phyloP scores from a whole-genome alignment of 2,329 filamentous ascomycete species.

The Xylariaceae sp. region DNA sequence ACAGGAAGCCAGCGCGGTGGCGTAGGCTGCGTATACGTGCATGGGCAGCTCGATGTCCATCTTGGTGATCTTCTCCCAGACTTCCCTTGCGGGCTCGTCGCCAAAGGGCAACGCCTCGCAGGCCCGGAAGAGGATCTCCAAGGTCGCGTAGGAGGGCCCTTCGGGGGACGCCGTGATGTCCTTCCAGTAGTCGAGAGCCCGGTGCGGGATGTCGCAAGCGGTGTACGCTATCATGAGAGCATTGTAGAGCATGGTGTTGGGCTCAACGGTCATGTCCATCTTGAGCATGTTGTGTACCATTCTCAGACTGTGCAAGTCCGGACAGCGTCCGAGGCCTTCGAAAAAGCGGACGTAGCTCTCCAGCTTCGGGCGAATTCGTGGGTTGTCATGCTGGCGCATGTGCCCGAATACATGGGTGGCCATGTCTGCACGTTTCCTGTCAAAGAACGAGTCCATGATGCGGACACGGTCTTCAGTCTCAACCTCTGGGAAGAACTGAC shows the following conservation, averaged over 20 bases:
- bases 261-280: slow-evolving; percentile 74
- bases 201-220: slow-evolving; percentile 55
- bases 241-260: slow-evolving; percentile 71
- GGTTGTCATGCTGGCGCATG: slow-evolving; percentile 73
- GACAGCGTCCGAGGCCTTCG: slow-evolving; percentile 59
- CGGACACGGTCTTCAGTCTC: slow-evolving; percentile 56
- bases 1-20: slow-evolving; percentile 67
- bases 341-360: slow-evolving; percentile 75
- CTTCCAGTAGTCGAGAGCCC: slow-evolving; percentile 72
- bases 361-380: slow-evolving; percentile 55
- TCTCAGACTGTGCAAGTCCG: slow-evolving; percentile 58
- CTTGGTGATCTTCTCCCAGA: slow-evolving; percentile 63
- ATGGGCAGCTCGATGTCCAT: slow-evolving; percentile 75
- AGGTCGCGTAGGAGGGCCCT: slow-evolving; percentile 73
- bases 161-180: slow-evolving; percentile 78
- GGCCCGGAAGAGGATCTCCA: slow-evolving; percentile 73
- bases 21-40: slow-evolving; percentile 67
- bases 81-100: slow-evolving; percentile 52
- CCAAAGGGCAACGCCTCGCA: slow-evolving; percentile 59
- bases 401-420: slow-evolving; percentile 81
- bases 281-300: slow-evolving; percentile 90
- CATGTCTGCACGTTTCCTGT: slow-evolving; percentile 71
- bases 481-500: slow-evolving; percentile 59
- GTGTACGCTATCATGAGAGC: slow-evolving; percentile 82
- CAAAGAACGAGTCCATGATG: slow-evolving; percentile 79